Conservation (phyloP, 805 yeast genomes). For the Clavispora fructus region DNA sequence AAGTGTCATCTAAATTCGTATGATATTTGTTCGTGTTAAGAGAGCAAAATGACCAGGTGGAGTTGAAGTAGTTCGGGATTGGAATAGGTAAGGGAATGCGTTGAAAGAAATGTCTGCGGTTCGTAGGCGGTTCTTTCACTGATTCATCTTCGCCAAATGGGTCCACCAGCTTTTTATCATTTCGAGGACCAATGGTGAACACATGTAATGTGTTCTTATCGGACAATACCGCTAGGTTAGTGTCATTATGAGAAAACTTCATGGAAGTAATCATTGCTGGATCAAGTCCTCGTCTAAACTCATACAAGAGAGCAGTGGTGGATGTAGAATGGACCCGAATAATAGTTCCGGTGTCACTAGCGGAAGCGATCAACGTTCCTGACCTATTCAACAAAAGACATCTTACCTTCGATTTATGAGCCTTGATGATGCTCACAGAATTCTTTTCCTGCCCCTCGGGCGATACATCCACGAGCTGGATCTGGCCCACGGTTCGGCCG, state of each 20-base stretch:
- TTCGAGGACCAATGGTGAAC: conserved; percentile 44
- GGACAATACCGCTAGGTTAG: conserved; percentile 75
- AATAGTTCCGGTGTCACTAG: conserved; percentile 78
- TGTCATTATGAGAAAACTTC: conserved; percentile 74
- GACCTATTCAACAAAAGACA: conserved; percentile 57
- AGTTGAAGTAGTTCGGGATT: conserved; percentile 59
- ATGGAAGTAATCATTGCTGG: conserved; percentile 76
- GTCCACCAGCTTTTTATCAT: background rate
- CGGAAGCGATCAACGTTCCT: conserved; percentile 72
- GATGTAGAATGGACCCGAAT: conserved; percentile 67
- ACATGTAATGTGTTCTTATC: conserved; percentile 89
- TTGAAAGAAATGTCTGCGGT: conserved; percentile 63
- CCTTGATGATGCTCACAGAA: conserved; percentile 64
- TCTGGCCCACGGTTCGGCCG: conserved; percentile 68
- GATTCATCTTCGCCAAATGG: conserved; percentile 3
- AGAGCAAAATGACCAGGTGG: conserved; percentile 86
- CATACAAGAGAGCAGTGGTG: conserved; percentile 67
- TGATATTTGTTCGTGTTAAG: conserved; percentile 47
- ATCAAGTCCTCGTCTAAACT: conserved; percentile 87
- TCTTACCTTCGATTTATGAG: conserved; percentile 65
- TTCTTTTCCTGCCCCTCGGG: conserved; percentile 60
- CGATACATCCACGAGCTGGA: conserved; percentile 72
- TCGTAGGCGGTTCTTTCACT: conserved; percentile 19
- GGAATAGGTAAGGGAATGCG: conserved; percentile 61
- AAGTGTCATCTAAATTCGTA: conserved; percentile 14